Conservation (phyloP, 176 grass and related monocot genomes). For the Cymbopogon citratus region DNA sequence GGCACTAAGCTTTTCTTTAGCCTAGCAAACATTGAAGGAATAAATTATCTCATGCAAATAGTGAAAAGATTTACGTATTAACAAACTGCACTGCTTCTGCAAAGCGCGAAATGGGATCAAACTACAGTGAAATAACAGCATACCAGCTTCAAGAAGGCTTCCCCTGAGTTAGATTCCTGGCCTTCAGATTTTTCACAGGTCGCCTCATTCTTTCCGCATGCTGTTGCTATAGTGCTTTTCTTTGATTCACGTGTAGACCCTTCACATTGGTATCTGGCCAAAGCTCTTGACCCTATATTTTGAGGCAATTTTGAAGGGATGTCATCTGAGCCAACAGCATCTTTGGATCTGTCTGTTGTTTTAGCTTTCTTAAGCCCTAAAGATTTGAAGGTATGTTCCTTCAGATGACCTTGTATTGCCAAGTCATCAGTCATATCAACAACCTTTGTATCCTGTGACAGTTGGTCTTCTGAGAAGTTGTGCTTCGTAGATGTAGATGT, state of each 20-base stretch:
- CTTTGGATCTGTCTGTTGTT: slow-evolving; percentile 36
- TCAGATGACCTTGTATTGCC: background rate
- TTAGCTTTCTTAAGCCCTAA: slow-evolving; percentile 58
- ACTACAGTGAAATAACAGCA: slow-evolving; percentile 5
- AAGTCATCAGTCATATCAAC: slow-evolving; percentile 47
- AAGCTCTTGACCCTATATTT: slow-evolving; percentile 33
- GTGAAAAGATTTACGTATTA: background rate
- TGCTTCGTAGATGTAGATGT: slow-evolving; percentile 34
- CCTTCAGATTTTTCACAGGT: slow-evolving; percentile 32
- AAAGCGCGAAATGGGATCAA: slow-evolving; percentile 19
- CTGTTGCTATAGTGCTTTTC: slow-evolving; percentile 22
- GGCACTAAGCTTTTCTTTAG: slow-evolving; percentile 57
- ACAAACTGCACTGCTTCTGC: slow-evolving; percentile 8
- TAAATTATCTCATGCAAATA: slow-evolving; percentile 7
- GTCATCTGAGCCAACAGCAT: slow-evolving; percentile 10
- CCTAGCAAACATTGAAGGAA: slow-evolving; percentile 43
- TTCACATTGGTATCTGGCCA: slow-evolving; percentile 12
- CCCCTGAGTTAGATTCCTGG: slow-evolving; percentile 46
- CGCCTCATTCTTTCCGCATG: slow-evolving; percentile 38
- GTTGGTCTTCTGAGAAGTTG: slow-evolving; percentile 20
- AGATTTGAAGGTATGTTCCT: slow-evolving; percentile 25
- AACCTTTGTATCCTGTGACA: slow-evolving; percentile 36
- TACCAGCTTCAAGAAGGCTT: slow-evolving; percentile 76
- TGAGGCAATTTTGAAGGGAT: slow-evolving; percentile 28
- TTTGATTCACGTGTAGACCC: slow-evolving; percentile 20